These are phyloP conservation scores for Prunus campanulata DNA, from an alignment of 306 rosid genomes.

Conservation along the genomic window DNA sequence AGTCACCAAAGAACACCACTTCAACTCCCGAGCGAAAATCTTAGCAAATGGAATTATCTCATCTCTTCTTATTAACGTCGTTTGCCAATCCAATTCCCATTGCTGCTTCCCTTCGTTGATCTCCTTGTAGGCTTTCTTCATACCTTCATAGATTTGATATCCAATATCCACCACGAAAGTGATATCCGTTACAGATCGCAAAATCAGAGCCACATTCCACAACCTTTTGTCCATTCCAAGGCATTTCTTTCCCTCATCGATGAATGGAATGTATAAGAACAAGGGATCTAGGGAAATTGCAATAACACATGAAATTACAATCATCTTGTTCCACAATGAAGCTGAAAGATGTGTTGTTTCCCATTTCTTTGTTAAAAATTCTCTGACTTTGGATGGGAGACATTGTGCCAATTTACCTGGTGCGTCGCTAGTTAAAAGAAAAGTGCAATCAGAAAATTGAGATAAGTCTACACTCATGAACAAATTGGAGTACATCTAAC, in stretches of 20 bases:
- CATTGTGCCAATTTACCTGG: too few relatives aligned
- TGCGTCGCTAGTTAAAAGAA: too few relatives aligned
- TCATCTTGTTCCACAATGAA: conserved; percentile 21
- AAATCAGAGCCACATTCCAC: not conserved
- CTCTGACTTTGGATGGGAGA: too few relatives aligned
- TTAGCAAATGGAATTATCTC: too few relatives aligned
- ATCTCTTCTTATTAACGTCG: too few relatives aligned
- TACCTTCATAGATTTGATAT: not conserved
- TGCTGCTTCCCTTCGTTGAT: not conserved
- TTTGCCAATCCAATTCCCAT: not conserved
- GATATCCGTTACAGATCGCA: conserved; percentile 26
- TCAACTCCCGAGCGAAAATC: too few relatives aligned
- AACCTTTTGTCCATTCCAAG: not conserved
- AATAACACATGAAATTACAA: conserved; percentile 23
- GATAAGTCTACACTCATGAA: too few relatives aligned
- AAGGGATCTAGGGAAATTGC: conserved; percentile 29
- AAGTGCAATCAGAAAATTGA: too few relatives aligned
- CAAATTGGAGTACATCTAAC: too few relatives aligned
- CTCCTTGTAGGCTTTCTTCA: not conserved
- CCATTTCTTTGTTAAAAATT: too few relatives aligned
- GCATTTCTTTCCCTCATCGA: conserved; percentile 10
- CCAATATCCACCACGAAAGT: conserved; percentile 19
- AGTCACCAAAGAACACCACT: not conserved
- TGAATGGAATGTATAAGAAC: conserved; percentile 34
- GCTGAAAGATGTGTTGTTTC: too few relatives aligned